These are phyloP conservation scores for Trichoderma atrobrunneum DNA, from an alignment of 2,329 filamentous ascomycete genomes.

Conservation along the genomic window DNA sequence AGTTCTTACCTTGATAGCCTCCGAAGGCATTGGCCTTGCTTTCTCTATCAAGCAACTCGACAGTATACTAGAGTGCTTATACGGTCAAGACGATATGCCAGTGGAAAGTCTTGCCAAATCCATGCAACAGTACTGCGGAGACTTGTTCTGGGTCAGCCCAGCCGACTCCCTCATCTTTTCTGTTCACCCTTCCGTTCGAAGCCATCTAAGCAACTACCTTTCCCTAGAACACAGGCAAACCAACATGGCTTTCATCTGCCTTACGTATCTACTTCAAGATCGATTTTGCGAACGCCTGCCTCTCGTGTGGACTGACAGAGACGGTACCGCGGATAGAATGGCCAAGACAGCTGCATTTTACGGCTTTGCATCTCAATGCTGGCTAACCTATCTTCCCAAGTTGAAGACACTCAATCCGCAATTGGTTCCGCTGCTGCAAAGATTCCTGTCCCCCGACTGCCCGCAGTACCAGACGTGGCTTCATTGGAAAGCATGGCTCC, in stretches of 20 bases:
- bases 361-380: slow-evolving; percentile 21
- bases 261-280: slow-evolving; percentile 24
- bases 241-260: slow-evolving; percentile 24
- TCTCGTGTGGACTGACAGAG: neutral
- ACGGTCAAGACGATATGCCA: slow-evolving; percentile 1
- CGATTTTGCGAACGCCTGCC: slow-evolving; percentile 6
- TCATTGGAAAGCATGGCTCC: slow-evolving; percentile 11
- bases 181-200: slow-evolving; percentile 12
- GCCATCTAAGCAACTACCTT: slow-evolving; percentile 18
- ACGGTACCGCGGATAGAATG: neutral
- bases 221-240: slow-evolving; percentile 19
- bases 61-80: slow-evolving; percentile 10
- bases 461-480: slow-evolving; percentile 22
- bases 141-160: slow-evolving; percentile 17
- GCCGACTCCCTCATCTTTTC: neutral
- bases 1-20: slow-evolving; percentile 16
- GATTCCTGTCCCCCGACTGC: slow-evolving; percentile 20
- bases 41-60: slow-evolving; percentile 14
- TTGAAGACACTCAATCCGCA: slow-evolving; percentile 14
- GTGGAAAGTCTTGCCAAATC: neutral
- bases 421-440: slow-evolving; percentile 17
- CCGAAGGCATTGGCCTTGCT: neutral
- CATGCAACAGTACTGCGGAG: slow-evolving; percentile 5
- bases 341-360: slow-evolving; percentile 20
- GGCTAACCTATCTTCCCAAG: slow-evolving; percentile 19